Percentiles rank a stretch among this genome's conserved stretches.
phyloP scores from a whole-genome alignment of 257 asterid species.

The Henckelia pumila region DNA sequence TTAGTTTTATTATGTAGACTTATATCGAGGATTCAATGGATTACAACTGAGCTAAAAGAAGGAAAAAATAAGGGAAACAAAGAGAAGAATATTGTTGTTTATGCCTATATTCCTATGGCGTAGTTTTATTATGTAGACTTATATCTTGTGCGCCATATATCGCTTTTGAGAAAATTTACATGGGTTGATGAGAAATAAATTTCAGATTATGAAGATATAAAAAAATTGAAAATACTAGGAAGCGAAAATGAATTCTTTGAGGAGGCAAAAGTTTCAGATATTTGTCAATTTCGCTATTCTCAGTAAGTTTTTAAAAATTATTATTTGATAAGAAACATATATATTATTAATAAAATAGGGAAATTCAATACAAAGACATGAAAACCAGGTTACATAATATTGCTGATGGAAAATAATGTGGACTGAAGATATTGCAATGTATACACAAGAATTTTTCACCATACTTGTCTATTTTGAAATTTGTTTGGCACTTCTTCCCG shows the following conservation, averaged over 20 bases:
- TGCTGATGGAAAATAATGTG: neutral
- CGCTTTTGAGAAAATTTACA: neutral
- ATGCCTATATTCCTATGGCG: neutral
- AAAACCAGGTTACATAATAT: neutral
- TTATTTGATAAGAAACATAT: no score
- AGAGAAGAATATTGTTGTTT: neutral
- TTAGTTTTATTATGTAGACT: no score
- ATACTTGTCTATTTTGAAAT: neutral
- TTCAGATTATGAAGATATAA: neutral
- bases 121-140: neutral
- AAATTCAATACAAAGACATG: neutral
- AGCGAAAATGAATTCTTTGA: neutral
- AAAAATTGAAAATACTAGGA: neutral
- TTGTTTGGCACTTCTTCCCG: neutral
- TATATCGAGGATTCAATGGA: neutral
- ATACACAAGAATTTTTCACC: neutral
- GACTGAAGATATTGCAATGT: slow-evolving; percentile 2
- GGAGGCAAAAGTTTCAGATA: neutral
- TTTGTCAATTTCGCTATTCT: neutral
- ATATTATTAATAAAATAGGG: no score
- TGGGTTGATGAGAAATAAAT: neutral
- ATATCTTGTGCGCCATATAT: neutral
- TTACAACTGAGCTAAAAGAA: neutral
- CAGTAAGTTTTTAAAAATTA: neutral
- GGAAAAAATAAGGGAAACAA: neutral